Evolutionary conservation across 176 grass and related monocot species (phyloP), one percentile per base, ranked within the genome.

Genomic region (Tuctoria greenei): DNA sequence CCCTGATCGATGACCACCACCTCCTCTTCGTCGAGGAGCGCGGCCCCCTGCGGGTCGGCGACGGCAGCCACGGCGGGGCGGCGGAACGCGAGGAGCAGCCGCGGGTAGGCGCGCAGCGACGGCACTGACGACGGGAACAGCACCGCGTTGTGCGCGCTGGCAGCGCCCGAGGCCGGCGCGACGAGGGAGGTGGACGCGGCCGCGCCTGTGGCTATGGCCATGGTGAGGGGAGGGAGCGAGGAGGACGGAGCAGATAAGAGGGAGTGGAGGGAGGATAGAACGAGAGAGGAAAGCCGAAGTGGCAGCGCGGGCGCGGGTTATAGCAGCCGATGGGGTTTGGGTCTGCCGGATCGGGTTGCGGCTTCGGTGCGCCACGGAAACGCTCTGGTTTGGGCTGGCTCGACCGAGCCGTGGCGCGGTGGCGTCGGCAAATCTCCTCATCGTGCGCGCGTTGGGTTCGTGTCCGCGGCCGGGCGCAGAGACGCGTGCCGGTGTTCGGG

Each of bases 1-100:
- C 38, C 14, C 56, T 74, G 72, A 41, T 49, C 58, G 40, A 24
- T 7, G 13, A 8, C n/a, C 16, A 26, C 75, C 1, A 47, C 73
- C 18, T 90, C 82, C 16, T 78, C 86, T 3, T 81, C 83, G 31
- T 31, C 31, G 31, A 31, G 31, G 17, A 93, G 72, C 67, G 80
- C 76, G 54, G 40, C 81, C 0, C 84, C 66, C 67, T 90, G 81
- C 13, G 81, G 77, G 46, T 75, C 90, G 15, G 86, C 90, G 47
- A 76, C 83, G 73, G 80, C 81, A 10, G 88, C 69, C 37, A 62
- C 60, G 38, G 77, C 84, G 36, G 79, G 76, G 61, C 85, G 84
- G 72, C 82, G 69, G 61, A 86, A 67, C 2, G 86, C 70, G 75
- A 76, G 57, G n/a, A 82, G 76, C 2, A 80, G 81, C 16, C 74